Percentiles rank a stretch among this genome's conserved stretches.
Conservation (phyloP, 2,329 filamentous ascomycete genomes). For the Penicillium sp. region DNA sequence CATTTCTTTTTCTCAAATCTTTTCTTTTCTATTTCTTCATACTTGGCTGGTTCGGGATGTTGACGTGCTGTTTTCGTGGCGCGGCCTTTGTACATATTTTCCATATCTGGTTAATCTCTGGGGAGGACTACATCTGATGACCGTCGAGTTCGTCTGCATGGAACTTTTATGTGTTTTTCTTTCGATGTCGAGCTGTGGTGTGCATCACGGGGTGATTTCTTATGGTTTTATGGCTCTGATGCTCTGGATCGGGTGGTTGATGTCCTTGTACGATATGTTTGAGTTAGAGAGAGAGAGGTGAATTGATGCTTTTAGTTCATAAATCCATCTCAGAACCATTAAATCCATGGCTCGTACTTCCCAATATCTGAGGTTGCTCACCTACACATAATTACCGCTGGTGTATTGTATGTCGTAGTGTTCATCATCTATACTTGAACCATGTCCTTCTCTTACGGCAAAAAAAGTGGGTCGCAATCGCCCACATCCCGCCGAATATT, state of each 20-base stretch:
- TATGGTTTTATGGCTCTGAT: constrained; percentile 9
- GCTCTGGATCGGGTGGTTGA: constrained; percentile 10
- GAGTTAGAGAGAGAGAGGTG: constrained; percentile 10
- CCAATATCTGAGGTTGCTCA: too few relatives aligned
- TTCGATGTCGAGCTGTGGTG: constrained; percentile 7
- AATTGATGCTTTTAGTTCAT: constrained; percentile 18
- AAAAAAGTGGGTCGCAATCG: constrained; percentile 22
- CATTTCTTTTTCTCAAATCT: not conserved
- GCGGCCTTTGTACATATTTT: constrained; percentile 27
- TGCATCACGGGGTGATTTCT: constrained; percentile 8
- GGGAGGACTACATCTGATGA: constrained; percentile 15
- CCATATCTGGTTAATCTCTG: constrained; percentile 17
- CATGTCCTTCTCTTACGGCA: not conserved
- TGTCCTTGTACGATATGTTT: constrained; percentile 26
- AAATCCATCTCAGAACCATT: not conserved
- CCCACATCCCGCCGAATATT: constrained; percentile 25
- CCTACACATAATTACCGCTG: too few relatives aligned
- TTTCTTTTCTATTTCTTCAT: not conserved
- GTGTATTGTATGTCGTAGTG: not conserved
- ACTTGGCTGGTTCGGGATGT: constrained; percentile 9
- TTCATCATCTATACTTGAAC: not conserved
- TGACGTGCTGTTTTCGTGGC: constrained; percentile 8
- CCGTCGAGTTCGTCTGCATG: constrained; percentile 10
- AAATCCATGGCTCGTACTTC: not conserved
- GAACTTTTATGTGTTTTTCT: constrained; percentile 7